phyloP scores from a whole-genome alignment of 805 yeast species.

The Dipodascus albidus region DNA sequence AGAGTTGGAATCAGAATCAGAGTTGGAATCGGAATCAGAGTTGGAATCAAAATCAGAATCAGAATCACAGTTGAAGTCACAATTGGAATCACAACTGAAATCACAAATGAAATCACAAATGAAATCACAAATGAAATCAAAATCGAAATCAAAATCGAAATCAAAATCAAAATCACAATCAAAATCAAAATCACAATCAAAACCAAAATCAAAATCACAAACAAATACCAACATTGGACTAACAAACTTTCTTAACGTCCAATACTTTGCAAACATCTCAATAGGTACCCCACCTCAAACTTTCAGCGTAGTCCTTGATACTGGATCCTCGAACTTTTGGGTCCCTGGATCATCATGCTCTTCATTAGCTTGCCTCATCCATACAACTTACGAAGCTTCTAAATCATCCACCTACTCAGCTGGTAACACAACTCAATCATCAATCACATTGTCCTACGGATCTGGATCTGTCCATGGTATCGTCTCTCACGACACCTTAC shows the following conservation, averaged over 20 bases:
- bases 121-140: background rate
- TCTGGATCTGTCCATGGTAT: conserved; percentile 88
- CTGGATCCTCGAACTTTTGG: conserved; percentile 94
- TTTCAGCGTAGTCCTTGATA: conserved; percentile 84
- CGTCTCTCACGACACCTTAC: conserved; percentile 69
- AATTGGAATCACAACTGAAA: background rate
- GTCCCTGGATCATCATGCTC: conserved; percentile 78
- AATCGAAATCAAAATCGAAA: too few species aligned
- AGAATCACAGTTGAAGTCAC: too few species aligned
- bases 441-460: conserved; percentile 73
- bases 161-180: too few species aligned
- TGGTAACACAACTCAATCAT: background rate
- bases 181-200: background rate
- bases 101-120: background rate
- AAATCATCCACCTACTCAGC: conserved; percentile 67
- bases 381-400: conserved; percentile 74
- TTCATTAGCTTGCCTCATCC: conserved; percentile 86
- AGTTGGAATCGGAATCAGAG: too few species aligned
- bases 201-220: background rate
- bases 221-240: conserved; percentile 48
- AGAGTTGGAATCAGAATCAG: too few species aligned
- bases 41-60: too few species aligned
- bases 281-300: conserved; percentile 85
- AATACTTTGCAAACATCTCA: conserved; percentile 78
- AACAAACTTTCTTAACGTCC: conserved; percentile 85